Base-by-base conservation (phyloP, 352 stramenopile species). In the Globisporangium parvum region DNA sequence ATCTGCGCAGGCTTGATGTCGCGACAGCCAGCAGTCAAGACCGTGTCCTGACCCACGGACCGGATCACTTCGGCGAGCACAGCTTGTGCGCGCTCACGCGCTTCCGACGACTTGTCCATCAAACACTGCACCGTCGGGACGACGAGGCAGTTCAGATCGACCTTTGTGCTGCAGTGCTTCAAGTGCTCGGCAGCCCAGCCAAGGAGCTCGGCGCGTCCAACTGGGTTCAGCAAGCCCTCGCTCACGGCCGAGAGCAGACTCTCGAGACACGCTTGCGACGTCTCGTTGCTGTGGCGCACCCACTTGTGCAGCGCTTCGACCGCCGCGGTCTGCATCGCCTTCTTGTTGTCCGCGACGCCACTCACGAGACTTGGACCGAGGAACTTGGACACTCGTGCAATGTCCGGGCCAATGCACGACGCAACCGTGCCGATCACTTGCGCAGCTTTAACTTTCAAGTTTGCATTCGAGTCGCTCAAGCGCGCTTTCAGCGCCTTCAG, bases 1-100 rank as follows among this genome's bases (percentile, higher is more conserved):
- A 95, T 95, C 26, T 90, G 80, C 4, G 85, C 85, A 28, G 85
- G 85, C 47, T 93, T 90, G 47, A 95, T 85, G 52, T 93, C 81
- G 15, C 85, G 66, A 39, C 85, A 95, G 9, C 82, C 84, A 11
- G 63, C 73, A 5, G 75, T 87, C 28, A 91, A 46, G 5, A 93
- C 77, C 9, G 69, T 65, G 40, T 93, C 79, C 48, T 90, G 86
- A 0, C 85, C 85, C 3, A 93, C 78, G 6, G 78, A 91, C 52
- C 87, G 88, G 63, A 92, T 87, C 23, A 95, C 84, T 61, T 91
- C 75, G 26, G 76, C 68, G 12, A 95, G 72, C 50, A 95, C 58
- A 39, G 77, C 46, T 44, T 92, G 81, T 1, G 85, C 85, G 53
- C 91, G 94, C 42, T 94, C 80, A 51, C 86, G 75, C 33, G 86